A percentile compares a stretch with the other conserved stretches of the same genome.
Evolutionary conservation across 441 rosid genomes (phyloP).

Genomic region (Gossypium aridum): DNA sequence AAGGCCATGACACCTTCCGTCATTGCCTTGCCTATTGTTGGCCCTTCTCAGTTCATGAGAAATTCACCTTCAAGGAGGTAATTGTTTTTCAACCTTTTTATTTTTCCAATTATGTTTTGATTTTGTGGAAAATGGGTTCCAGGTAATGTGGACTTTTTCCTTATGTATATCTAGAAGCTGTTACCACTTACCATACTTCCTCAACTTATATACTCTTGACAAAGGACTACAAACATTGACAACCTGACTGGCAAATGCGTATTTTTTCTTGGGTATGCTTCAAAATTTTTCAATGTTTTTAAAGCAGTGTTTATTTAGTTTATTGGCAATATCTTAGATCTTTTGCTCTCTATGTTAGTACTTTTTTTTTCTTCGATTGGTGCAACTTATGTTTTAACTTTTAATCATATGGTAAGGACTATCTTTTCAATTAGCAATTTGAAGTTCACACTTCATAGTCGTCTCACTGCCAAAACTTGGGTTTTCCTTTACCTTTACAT

Average conservation of each 20-base stretch:
- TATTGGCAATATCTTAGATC: too few relatives aligned
- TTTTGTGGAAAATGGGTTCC: too few relatives aligned
- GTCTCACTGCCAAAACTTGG: too few relatives aligned
- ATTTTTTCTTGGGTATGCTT: conserved; percentile 52
- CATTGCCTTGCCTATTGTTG: conserved; percentile 48
- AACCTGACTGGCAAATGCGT: conserved; percentile 61
- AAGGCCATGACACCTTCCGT: conserved; percentile 55
- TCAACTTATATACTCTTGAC: conserved; percentile 49
- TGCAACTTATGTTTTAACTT: too few relatives aligned
- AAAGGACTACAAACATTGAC: conserved; percentile 58
- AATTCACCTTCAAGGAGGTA: conserved; percentile 50
- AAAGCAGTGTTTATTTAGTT: neutral
- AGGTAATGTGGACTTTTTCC: conserved; percentile 46
- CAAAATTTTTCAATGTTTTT: neutral
- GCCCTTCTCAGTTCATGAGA: conserved; percentile 47
- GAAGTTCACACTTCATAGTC: too few relatives aligned
- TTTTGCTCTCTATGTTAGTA: too few relatives aligned
- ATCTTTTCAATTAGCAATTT: too few relatives aligned
- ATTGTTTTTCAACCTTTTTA: too few relatives aligned
- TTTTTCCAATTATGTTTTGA: too few relatives aligned
- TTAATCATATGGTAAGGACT: too few relatives aligned
- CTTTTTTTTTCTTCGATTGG: too few relatives aligned
- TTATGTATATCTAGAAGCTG: conserved; percentile 48
- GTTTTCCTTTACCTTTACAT: too few relatives aligned
- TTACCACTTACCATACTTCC: conserved; percentile 44